phyloP scores from a whole-genome alignment of 2,329 filamentous ascomycete genomes.

The Fonsecaea multimorphosa region DNA sequence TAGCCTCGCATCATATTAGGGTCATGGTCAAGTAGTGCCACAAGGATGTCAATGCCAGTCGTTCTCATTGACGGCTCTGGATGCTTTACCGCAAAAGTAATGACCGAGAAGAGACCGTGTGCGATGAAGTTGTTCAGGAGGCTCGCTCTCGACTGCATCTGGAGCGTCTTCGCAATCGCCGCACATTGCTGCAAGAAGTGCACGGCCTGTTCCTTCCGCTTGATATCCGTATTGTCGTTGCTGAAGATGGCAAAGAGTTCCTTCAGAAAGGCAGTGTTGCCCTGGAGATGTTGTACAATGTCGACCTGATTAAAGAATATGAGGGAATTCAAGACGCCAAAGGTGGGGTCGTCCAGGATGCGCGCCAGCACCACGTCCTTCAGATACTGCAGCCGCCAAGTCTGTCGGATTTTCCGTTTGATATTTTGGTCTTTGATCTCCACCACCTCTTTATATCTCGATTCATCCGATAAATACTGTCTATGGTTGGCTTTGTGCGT shows the following conservation, averaged over 20 bases:
- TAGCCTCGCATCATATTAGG: slow-evolving; percentile 91
- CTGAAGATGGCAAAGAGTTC: slow-evolving; percentile 89
- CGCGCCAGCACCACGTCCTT: slow-evolving; percentile 98
- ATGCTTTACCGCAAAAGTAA: slow-evolving; percentile 88
- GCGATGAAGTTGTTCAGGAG: slow-evolving; percentile 89
- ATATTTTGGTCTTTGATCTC: slow-evolving; percentile 83
- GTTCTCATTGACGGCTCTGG: slow-evolving; percentile 83
- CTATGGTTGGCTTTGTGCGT: slow-evolving; percentile 97
- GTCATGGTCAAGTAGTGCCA: slow-evolving; percentile 94
- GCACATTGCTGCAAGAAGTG: slow-evolving; percentile 97
- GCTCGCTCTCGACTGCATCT: slow-evolving; percentile 77
- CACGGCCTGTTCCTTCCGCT: slow-evolving; percentile 89
- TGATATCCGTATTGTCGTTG: slow-evolving; percentile 65
- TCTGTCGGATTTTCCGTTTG: slow-evolving; percentile 90
- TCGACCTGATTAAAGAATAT: slow-evolving; percentile 99
- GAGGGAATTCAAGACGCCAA: slow-evolving; percentile 93
- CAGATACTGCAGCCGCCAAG: slow-evolving; percentile 92
- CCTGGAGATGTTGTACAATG: slow-evolving; percentile 92
- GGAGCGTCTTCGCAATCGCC: slow-evolving; percentile 90
- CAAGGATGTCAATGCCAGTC: slow-evolving; percentile 89
- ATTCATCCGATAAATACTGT: slow-evolving; percentile 86
- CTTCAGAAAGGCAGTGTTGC: slow-evolving; percentile 75
- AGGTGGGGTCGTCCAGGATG: slow-evolving; percentile 96
- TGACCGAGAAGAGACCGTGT: slow-evolving; percentile 84
- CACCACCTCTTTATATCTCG: slow-evolving; percentile 95